phyloP scores from a whole-genome alignment of 768 basidiomycete species.

The Boletus reticuloceps region DNA sequence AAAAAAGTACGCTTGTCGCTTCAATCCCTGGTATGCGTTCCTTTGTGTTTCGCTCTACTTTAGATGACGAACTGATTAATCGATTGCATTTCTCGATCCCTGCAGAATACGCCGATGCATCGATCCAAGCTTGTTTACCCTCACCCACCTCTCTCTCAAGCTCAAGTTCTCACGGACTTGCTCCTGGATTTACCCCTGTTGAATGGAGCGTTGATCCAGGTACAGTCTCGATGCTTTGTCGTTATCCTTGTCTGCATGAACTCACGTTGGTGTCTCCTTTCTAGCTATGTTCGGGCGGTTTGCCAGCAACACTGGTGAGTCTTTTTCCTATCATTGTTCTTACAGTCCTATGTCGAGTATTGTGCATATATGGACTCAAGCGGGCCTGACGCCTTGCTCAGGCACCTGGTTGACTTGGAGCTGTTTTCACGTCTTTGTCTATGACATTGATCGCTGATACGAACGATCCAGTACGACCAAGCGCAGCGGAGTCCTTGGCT shows the following conservation, averaged over 20 bases:
- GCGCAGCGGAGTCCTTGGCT: neutral
- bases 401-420: too few species aligned
- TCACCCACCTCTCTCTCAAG: neutral
- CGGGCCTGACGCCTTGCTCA: too few species aligned
- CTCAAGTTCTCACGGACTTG: neutral
- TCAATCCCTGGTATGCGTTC: neutral
- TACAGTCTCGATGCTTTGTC: neutral
- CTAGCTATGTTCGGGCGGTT: neutral
- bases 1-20: conserved; percentile 3
- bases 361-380: neutral
- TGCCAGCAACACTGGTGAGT: conserved; percentile 7
- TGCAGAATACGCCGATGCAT: conserved; percentile 13
- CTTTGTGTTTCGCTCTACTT: neutral
- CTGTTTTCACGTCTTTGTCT: neutral
- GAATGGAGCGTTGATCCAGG: conserved; percentile 11
- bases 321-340: neutral
- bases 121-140: conserved; percentile 10
- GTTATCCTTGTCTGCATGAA: neutral
- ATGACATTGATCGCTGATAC: conserved; percentile 1
- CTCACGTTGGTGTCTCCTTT: neutral
- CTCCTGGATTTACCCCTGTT: conserved; percentile 1
- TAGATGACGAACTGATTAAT: neutral
- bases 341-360: neutral
- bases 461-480: conserved; percentile 3
- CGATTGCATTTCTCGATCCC: neutral